Percentiles rank a stretch among this genome's conserved stretches.
These are phyloP conservation scores for Kwoniella botswanensis DNA, from an alignment of 768 basidiomycete species.

Conservation along the genomic window DNA sequence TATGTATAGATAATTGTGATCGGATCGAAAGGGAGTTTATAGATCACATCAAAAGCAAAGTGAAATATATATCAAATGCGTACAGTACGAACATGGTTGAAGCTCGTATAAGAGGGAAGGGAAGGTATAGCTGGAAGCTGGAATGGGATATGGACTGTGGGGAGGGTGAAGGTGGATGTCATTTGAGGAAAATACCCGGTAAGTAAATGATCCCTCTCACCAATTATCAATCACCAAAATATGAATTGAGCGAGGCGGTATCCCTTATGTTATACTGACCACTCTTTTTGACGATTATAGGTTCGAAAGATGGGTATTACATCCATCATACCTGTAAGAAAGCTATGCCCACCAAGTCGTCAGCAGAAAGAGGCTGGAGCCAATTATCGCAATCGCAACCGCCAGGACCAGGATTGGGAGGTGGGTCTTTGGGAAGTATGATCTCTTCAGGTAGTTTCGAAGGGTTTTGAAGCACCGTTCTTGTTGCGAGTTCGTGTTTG, in stretches of 20 bases:
- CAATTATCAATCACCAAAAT: neutral
- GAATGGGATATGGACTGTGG: constrained; percentile 29
- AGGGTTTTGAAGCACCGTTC: neutral
- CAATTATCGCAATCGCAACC: neutral
- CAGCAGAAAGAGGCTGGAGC: constrained; percentile 8
- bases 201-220: neutral
- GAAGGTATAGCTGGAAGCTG: constrained; percentile 36
- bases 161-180: constrained; percentile 8
- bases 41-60: constrained; percentile 11
- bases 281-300: neutral
- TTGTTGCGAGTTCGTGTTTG: neutral
- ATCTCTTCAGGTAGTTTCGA: constrained; percentile 8
- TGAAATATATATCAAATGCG: constrained; percentile 31
- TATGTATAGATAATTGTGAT: constrained; percentile 49
- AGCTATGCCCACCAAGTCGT: neutral
- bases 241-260: no score
- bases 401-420: neutral
- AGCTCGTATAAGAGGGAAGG: constrained; percentile 39
- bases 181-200: constrained; percentile 19
- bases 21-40: constrained; percentile 27
- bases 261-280: no score
- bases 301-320: constrained; percentile 20
- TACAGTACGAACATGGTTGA: constrained; percentile 28
- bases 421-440: constrained; percentile 9
- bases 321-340: constrained; percentile 20